phyloP scores from a whole-genome alignment of 2,329 filamentous ascomycete genomes.

The Xylariomycetidae sp. region DNA sequence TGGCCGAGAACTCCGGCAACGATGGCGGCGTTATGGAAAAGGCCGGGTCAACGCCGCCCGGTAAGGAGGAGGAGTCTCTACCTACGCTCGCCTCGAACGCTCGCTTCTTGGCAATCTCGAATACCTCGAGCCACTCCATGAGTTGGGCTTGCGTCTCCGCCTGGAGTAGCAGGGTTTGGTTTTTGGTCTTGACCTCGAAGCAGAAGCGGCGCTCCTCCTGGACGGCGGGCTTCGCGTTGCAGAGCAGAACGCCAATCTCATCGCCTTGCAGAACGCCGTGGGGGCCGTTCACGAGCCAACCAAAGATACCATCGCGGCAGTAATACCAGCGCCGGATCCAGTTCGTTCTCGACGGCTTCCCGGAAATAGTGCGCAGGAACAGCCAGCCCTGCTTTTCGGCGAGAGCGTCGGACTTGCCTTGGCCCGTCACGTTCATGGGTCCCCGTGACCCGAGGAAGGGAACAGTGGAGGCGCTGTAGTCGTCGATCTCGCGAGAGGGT shows the following conservation, averaged over 20 bases:
- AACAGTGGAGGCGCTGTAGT: conserved; percentile 85
- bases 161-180: conserved; percentile 80
- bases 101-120: conserved; percentile 89
- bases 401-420: conserved; percentile 42
- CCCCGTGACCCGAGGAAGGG: conserved; percentile 72
- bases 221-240: conserved; percentile 84
- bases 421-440: conserved; percentile 56
- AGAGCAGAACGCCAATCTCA: conserved; percentile 89
- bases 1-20: conserved; percentile 85
- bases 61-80: conserved; percentile 39
- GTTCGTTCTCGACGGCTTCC: conserved; percentile 81
- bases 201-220: conserved; percentile 93
- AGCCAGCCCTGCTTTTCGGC: conserved; percentile 93
- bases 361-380: conserved; percentile 72
- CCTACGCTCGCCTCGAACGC: conserved; percentile 71
- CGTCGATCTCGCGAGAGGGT: conserved; percentile 86
- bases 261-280: conserved; percentile 93
- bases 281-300: conserved; percentile 79
- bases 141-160: conserved; percentile 88
- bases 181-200: conserved; percentile 98
- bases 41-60: conserved; percentile 60
- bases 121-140: conserved; percentile 90
- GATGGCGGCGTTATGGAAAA: conserved; percentile 89
- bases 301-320: conserved; percentile 91
- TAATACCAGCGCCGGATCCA: conserved; percentile 96